Evolutionary conservation across 306 rosid species (phyloP).

Genomic region (Gleditsia sinensis): DNA sequence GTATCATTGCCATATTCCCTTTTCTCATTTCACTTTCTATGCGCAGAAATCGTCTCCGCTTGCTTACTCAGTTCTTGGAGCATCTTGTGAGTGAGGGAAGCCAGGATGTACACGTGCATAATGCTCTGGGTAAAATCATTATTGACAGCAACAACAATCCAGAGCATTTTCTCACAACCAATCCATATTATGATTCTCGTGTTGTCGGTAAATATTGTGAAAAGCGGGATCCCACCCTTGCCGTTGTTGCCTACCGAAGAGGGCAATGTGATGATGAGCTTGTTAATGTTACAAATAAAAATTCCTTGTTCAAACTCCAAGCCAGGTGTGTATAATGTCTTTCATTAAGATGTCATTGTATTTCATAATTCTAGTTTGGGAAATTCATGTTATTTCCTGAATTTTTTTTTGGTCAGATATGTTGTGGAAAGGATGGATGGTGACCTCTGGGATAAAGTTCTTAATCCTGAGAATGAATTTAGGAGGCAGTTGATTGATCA

Average conservation of each 20-base stretch:
- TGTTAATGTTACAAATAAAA: conserved; percentile 85
- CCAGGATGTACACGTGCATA: conserved; percentile 96
- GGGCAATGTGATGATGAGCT: conserved; percentile 98
- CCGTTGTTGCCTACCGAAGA: conserved; percentile 95
- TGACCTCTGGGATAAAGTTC: conserved; percentile 92
- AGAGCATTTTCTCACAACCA: conserved; percentile 95
- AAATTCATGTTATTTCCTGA: conserved; percentile 24
- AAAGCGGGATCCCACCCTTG: conserved; percentile 95
- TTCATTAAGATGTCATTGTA: neutral
- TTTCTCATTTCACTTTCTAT: conserved; percentile 29
- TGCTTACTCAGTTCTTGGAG: conserved; percentile 94
- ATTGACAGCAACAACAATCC: conserved; percentile 97
- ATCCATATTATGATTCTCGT: conserved; percentile 96
- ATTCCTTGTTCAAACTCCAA: conserved; percentile 91
- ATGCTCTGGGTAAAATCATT: conserved; percentile 94
- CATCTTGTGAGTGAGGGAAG: conserved; percentile 99
- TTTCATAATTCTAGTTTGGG: conserved; percentile 2
- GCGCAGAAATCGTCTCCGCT: conserved; percentile 88
- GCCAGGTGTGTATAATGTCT: conserved; percentile 68
- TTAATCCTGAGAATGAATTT: conserved; percentile 80
- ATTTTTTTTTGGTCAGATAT: conserved; percentile 60
- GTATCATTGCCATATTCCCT: conserved; percentile 3
- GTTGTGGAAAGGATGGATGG: conserved; percentile 97
- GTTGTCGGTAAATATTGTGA: conserved; percentile 97
- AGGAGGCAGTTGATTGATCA: conserved; percentile 94